These are phyloP conservation scores for Blastomyces emzantsi DNA, from an alignment of 2,329 filamentous ascomycete species.

Conservation along the genomic window DNA sequence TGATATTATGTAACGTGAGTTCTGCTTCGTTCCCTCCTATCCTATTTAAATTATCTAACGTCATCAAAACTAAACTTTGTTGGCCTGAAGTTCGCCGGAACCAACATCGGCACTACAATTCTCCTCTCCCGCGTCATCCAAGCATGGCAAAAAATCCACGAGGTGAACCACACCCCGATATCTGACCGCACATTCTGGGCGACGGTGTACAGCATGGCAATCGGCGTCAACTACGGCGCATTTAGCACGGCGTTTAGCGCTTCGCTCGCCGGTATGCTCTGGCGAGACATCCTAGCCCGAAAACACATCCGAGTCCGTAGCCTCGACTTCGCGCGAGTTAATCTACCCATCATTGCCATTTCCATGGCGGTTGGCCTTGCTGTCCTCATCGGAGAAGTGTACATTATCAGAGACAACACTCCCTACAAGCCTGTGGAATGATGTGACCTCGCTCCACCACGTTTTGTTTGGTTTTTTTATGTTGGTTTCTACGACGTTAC, in stretches of 20 bases:
- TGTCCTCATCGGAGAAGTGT: slow-evolving; percentile 56
- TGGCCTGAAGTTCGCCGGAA: slow-evolving; percentile 57
- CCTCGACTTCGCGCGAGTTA: slow-evolving; percentile 59
- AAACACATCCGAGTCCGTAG: slow-evolving; percentile 59
- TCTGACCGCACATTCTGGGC: slow-evolving; percentile 61
- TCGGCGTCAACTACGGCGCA: slow-evolving; percentile 66
- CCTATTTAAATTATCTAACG: slow-evolving; percentile 13
- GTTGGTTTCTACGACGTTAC: background rate
- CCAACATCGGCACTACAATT: slow-evolving; percentile 68
- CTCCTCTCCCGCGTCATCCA: slow-evolving; percentile 62
- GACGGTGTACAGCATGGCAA: slow-evolving; percentile 63
- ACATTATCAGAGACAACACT: slow-evolving; percentile 43
- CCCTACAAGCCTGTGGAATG: slow-evolving; percentile 26
- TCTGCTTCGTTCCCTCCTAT: background rate
- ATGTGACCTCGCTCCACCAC: background rate
- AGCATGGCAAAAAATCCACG: slow-evolving; percentile 55
- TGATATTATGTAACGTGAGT: slow-evolving; percentile 63
- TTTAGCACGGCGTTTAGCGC: slow-evolving; percentile 65
- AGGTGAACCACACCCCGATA: slow-evolving; percentile 41
- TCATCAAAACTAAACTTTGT: background rate
- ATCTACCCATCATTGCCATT: slow-evolving; percentile 61
- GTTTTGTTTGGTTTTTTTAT: background rate
- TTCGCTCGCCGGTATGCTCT: slow-evolving; percentile 61
- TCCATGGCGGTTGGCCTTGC: slow-evolving; percentile 56
- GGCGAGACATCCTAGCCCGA: slow-evolving; percentile 59